Base-by-base conservation (phyloP, 1,139 yeast species). In the Geotrichum carabidarum region DNA sequence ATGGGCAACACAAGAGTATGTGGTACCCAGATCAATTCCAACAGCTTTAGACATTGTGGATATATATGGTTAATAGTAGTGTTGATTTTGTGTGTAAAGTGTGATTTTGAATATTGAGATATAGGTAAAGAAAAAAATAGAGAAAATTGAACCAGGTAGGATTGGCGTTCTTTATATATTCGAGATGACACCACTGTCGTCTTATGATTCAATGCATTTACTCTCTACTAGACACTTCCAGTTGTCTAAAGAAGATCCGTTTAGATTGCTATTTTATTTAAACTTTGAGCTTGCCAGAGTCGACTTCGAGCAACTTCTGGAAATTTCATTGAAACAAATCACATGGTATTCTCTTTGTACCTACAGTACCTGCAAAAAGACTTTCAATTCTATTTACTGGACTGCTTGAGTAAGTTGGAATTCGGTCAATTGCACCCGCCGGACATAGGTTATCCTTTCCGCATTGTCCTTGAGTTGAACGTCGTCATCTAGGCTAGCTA, bases 1-100 rank as follows among this genome's bases (percentile, higher is more conserved):
- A 89, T 87, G 85, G 71, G 97, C 97, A 68, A 90, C 98, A 86
- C 97, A 90, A 64, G 97, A 90, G 87, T 91, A 88, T 67, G 96
- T 88, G 71, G 97, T 90, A 84, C 98, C 98, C 80, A 89, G 86
- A 86, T 89, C 96, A 89, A 91, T 91, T 64, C 76, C 74, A 59
- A 71, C 71, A 54, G 73, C 71, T 63, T 70, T 70, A 60, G 70
- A 64, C 72, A 68, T 62, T 42, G 30, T 30, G 34, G 45, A 38
- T 73, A 90, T 9, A n/a, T 37, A 37, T 9, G n/a, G n/a, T 14
- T 37, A n/a, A 17, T n/a, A 12, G 40, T n/a, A n/a, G 15, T 37
- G 40, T 14, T 37, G 15, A 17, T 37, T n/a, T 14, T 12, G n/a
- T 11, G 17, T n/a, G n/a, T 14, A 12, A n/a, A 4, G 37, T 34